phyloP scores from a whole-genome alignment of 176 grass and related monocot genomes.

The Otatea glauca region DNA sequence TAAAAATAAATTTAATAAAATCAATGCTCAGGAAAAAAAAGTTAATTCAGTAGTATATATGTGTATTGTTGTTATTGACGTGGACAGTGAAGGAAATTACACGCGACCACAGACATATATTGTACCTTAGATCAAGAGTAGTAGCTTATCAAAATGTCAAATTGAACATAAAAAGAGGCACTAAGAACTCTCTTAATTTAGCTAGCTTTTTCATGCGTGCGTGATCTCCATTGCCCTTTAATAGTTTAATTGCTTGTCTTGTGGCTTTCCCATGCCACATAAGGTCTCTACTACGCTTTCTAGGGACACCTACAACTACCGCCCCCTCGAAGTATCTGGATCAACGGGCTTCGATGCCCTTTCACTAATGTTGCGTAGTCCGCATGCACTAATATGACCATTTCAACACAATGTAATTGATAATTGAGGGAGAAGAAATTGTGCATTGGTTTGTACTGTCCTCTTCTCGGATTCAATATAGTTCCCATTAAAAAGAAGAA shows the following conservation, averaged over 20 bases:
- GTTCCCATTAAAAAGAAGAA: not conserved
- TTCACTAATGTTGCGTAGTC: not conserved
- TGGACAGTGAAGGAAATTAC: not conserved
- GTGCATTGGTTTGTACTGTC: not conserved
- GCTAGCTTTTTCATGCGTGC: not conserved
- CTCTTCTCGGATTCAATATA: not conserved
- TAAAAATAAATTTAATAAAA: too few relatives aligned
- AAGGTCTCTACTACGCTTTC: not conserved
- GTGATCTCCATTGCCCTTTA: not conserved
- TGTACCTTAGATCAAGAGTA: too few relatives aligned
- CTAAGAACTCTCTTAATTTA: not conserved
- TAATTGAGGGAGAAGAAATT: not conserved
- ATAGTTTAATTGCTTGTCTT: not conserved
- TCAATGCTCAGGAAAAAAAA: not conserved
- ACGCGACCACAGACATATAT: too few relatives aligned
- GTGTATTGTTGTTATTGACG: too few relatives aligned
- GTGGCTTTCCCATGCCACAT: not conserved
- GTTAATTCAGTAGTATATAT: not conserved
- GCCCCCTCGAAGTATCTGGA: conserved; percentile 1
- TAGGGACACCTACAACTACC: not conserved
- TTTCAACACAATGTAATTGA: not conserved
- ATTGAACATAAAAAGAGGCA: not conserved
- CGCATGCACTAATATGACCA: not conserved
- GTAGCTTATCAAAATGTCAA: not conserved
- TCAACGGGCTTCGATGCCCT: conserved; percentile 7